phyloP scores from a whole-genome alignment of 139 green algal genomes.

The Coelastrella sp. region DNA sequence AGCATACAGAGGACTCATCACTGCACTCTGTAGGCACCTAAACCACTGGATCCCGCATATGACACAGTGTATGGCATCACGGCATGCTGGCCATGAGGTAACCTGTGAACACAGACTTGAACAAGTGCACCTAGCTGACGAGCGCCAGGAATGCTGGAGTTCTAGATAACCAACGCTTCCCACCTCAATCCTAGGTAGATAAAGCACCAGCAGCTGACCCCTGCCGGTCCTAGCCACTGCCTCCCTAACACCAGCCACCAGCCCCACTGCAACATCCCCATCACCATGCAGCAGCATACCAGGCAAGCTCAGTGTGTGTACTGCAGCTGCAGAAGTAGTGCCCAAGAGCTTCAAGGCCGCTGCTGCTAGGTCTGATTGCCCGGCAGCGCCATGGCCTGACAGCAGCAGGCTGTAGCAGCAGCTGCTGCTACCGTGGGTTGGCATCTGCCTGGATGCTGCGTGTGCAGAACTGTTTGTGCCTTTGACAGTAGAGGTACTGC shows the following conservation, averaged over 20 bases:
- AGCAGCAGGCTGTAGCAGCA: conserved; percentile 26
- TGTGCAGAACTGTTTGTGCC: no score
- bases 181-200: conserved; percentile 38
- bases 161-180: neutral
- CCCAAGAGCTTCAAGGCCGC: conserved; percentile 25
- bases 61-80: no score
- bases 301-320: conserved; percentile 29
- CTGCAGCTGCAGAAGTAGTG: conserved; percentile 9
- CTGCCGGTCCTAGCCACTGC: neutral
- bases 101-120: no score
- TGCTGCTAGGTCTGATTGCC: conserved; percentile 36
- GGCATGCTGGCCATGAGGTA: no score
- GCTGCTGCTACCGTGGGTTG: neutral
- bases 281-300: conserved; percentile 28
- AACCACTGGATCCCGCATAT: no score
- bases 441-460: neutral
- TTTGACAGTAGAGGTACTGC: no score
- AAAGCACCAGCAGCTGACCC: conserved; percentile 30
- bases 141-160: no score
- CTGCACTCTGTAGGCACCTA: no score
- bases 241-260: neutral
- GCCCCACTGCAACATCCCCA: neutral
- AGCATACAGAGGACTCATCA: no score
- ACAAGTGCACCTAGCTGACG: no score
- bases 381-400: conserved; percentile 7